Conservation (phyloP, 1,284 basidiomycete genomes). For the Leccinum pachyderme region DNA sequence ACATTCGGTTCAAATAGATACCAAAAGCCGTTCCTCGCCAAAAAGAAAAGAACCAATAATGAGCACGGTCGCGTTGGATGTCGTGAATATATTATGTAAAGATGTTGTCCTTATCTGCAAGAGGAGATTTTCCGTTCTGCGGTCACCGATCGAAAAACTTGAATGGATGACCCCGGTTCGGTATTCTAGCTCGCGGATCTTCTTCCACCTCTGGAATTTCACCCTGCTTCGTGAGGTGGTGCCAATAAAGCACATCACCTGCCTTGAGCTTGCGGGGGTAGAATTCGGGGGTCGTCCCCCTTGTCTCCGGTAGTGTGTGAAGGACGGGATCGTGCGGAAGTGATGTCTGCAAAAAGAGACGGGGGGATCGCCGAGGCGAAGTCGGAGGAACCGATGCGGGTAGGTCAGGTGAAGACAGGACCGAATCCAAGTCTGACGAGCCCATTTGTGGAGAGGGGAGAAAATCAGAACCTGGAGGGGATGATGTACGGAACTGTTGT, state of each 20-base stretch:
- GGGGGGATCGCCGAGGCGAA: slow-evolving; percentile 21
- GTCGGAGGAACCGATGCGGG: slow-evolving; percentile 13
- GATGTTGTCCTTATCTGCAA: slow-evolving; percentile 15
- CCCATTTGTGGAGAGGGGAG: slow-evolving; percentile 39
- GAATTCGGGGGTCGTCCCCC: slow-evolving; percentile 17
- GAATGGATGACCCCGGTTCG: slow-evolving; percentile 8
- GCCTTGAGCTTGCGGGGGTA: slow-evolving; percentile 44
- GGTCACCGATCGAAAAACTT: slow-evolving; percentile 30
- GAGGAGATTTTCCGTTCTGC: slow-evolving; percentile 9
- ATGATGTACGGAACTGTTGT: slow-evolving; percentile 20
- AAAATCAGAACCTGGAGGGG: slow-evolving; percentile 34
- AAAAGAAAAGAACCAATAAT: slow-evolving; percentile 9
- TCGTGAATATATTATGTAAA: slow-evolving; percentile 31
- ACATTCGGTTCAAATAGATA: slow-evolving; percentile 34
- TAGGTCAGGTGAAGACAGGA: slow-evolving; percentile 24
- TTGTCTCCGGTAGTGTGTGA: slow-evolving; percentile 18
- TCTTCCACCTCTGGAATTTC: slow-evolving; percentile 69
- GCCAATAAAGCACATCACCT: slow-evolving; percentile 78
- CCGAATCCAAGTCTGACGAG: slow-evolving; percentile 24
- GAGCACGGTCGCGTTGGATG: slow-evolving; percentile 21
- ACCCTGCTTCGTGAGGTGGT: slow-evolving; percentile 69
- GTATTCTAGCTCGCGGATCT: slow-evolving; percentile 50
- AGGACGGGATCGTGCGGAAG: slow-evolving; percentile 18
- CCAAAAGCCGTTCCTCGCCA: slow-evolving; percentile 17
- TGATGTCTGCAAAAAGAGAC: slow-evolving; percentile 16